Evolutionary conservation across 2,329 filamentous ascomycete genomes (phyloP).

Genomic region (Penicillium sp.): DNA sequence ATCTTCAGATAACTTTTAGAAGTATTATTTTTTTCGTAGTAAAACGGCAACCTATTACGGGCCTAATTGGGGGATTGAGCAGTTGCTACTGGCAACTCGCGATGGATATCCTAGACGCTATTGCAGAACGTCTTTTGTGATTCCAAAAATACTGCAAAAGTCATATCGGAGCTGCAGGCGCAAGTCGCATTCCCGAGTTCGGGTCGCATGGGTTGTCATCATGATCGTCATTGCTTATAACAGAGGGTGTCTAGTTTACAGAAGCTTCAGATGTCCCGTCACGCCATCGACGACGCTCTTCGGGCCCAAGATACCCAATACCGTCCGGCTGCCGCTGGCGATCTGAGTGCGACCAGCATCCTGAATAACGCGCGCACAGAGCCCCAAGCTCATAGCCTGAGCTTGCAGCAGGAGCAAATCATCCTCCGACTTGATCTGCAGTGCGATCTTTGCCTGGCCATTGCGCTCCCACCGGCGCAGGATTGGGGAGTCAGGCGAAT

Average conservation of each 20-base stretch:
- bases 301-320: constrained; percentile 79
- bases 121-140: background rate
- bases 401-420: constrained; percentile 73
- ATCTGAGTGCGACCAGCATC: constrained; percentile 98
- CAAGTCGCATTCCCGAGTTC: background rate
- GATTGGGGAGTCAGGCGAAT: constrained; percentile 56
- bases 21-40: background rate
- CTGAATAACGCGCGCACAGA: constrained; percentile 85
- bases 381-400: constrained; percentile 75
- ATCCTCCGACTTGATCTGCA: constrained; percentile 84
- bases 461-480: constrained; percentile 79
- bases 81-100: background rate
- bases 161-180: background rate
- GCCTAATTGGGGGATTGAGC: background rate
- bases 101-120: background rate
- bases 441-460: constrained; percentile 90
- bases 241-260: constrained; percentile 51
- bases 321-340: constrained; percentile 85
- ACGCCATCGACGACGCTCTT: constrained; percentile 84
- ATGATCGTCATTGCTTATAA: constrained; percentile 16
- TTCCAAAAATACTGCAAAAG: background rate
- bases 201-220: constrained; percentile 4
- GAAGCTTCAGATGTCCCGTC: constrained; percentile 77
- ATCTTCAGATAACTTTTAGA: constrained; percentile 6
- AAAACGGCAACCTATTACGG: background rate